Percentiles rank a stretch among this genome's conserved stretches.
Conservation (phyloP, 2,329 filamentous ascomycete genomes). For the Fusarium pilosicola region DNA sequence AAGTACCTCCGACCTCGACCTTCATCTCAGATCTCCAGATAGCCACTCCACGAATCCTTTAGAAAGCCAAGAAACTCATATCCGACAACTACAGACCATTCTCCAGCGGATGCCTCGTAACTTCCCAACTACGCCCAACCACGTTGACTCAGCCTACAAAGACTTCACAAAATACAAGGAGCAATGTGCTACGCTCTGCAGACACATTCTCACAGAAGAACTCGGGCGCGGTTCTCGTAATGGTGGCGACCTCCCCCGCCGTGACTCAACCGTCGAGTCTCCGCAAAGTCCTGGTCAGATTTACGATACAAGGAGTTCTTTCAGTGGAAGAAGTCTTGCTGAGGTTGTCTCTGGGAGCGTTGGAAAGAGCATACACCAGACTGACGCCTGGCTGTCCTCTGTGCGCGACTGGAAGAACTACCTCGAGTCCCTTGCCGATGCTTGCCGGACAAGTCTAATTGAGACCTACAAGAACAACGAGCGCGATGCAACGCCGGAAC, state of each 20-base stretch:
- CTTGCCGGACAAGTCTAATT: constrained; percentile 53
- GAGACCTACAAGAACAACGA: constrained; percentile 59
- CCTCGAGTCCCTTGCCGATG: constrained; percentile 54
- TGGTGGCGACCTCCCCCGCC: constrained; percentile 39
- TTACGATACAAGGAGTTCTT: constrained; percentile 52
- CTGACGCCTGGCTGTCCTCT: constrained; percentile 50
- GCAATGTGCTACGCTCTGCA: constrained; percentile 53
- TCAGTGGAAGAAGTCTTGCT: constrained; percentile 50
- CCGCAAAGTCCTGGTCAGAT: constrained; percentile 45
- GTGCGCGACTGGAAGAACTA: constrained; percentile 58
- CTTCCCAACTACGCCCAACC: constrained; percentile 46
- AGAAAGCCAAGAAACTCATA: constrained; percentile 47
- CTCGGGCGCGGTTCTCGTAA: constrained; percentile 44
- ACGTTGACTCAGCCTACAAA: constrained; percentile 57
- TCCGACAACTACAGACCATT: constrained; percentile 50
- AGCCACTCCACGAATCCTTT: constrained; percentile 39
- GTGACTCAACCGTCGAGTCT: constrained; percentile 47
- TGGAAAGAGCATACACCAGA: constrained; percentile 36
- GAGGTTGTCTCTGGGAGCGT: constrained; percentile 46
- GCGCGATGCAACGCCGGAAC: constrained; percentile 54
- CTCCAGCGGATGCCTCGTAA: constrained; percentile 50
- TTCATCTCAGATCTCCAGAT: constrained; percentile 40
- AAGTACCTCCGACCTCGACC: constrained; percentile 44
- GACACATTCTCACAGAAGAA: constrained; percentile 53
- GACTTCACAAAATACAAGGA: constrained; percentile 56